Conservation (phyloP, 2,329 filamentous ascomycete species). For the Ilyonectria mors-panacis region DNA sequence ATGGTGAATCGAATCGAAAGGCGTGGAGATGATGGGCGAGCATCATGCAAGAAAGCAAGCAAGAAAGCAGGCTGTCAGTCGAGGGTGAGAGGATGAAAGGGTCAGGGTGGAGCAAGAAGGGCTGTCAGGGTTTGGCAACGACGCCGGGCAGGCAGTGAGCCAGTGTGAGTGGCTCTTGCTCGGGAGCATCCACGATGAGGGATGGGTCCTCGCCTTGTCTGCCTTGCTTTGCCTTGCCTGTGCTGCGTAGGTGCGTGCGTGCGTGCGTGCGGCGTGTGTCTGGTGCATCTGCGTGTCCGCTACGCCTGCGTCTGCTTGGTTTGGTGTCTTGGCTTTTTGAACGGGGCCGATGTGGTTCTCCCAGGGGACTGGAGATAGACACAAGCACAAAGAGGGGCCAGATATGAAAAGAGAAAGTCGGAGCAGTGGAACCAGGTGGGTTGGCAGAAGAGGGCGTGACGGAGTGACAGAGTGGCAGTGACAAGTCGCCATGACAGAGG, state of each 20-base stretch:
- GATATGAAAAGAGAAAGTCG: neutral
- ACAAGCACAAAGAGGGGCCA: neutral
- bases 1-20: constrained; percentile 6
- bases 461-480: neutral
- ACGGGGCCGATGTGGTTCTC: neutral
- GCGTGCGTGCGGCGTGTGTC: neutral
- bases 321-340: neutral
- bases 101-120: constrained; percentile 6
- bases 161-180: constrained; percentile 24
- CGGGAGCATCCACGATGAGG: constrained; percentile 1
- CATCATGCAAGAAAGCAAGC: constrained; percentile 26
- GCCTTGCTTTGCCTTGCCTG: neutral
- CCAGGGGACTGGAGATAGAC: neutral
- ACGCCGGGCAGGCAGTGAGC: constrained; percentile 30
- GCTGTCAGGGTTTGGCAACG: constrained; percentile 37
- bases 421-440: neutral
- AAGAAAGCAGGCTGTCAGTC: neutral
- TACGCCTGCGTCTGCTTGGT: neutral
- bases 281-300: neutral
- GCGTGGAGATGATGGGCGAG: constrained; percentile 15
- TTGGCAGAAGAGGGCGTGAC: neutral
- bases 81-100: constrained; percentile 14
- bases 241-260: neutral
- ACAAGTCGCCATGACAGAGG: neutral
- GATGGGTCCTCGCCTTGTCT: neutral